Evolutionary conservation across 1,139 yeast genomes (phyloP), one percentile per base, ranked within the genome.

Genomic region (Taiozyma onychis): DNA sequence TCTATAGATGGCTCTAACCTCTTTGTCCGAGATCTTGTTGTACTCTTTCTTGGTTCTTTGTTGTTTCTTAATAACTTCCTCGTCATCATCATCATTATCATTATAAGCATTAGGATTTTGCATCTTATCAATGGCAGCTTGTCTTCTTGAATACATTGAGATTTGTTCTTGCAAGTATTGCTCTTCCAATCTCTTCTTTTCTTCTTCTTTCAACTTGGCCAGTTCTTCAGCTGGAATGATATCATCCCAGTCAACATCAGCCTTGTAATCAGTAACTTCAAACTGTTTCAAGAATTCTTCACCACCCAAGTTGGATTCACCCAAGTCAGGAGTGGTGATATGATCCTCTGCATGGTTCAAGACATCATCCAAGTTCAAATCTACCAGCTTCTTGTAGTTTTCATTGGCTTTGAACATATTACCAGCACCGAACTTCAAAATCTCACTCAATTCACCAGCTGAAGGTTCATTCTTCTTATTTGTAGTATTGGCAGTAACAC

Each of bases 181-280:
- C 57, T 93, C 97, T 59, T 93, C 97, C 44, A 85, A 81, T 49
- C 88, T 80, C 66, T 83, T 83, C 74, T 86, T 85, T 63, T 93
- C 99, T 54, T 90, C 96, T 55, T 88, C 96, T 66, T 95, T 93
- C 63, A 95, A 77, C 65, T 88, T 88, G 51, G 82, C 79, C 55
- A 95, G 76, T 67, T 95, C 99, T 48, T 89, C 97, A 57, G 89
- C 95, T 1, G 99, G 99, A 61, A 95, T 95, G 60, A 95, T 95
- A 67, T 95, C 99, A 71, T 95, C 99, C 99, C 99, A 95, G 58
- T 90, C 95, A 53, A 93, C 90, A 67, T 95, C 98, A 0, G 99
- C 98, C 69, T 95, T 95, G 69, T 91, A 95, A 68, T 95, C 99
- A 1, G 99, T 95, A 50, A 95, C 99, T 69, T 95, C 99, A 68